Evolutionary conservation across 129 eudicot genomes (phyloP), one percentile per base, ranked within the genome.

Genomic region (Flaveria bidentis): DNA sequence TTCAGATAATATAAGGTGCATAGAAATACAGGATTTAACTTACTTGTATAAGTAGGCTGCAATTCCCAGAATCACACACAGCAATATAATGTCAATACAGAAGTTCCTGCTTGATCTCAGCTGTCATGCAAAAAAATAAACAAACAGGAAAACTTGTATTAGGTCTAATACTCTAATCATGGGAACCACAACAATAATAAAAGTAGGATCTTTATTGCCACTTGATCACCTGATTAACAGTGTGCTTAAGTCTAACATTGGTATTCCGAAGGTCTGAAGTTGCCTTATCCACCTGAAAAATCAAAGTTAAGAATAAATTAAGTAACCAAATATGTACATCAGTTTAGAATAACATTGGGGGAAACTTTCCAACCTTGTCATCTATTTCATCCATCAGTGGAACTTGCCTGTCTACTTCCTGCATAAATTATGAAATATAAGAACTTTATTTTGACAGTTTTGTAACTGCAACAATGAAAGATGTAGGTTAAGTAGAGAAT

Each of bases 11-110:
- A 16, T 45, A 56, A 2, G 50, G 25, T 23, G 70, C 60, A 23
- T 15, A 18, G 66, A 64, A 33, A 17, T 39, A 60, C 51, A 17
- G 28, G 12, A 4, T 4, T 33, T 33, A 26, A 57, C 91, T 88
- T 85, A 91, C 97, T 91, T 91, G 91, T 91, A 91, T 71, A 88
- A 75, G 63, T 91, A 91, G 51, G 91, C 93, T 14, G 97, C 93
- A 62, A 91, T 91, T 57, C 93, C 97, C 56, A 86, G 86, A 78
- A 91, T 88, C 16, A 91, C 68, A 53, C 97, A 91, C 77, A 91
- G 60, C 72, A 91, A 80, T 81, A 88, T 83, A 33, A 91, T 88
- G 68, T 91, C 97, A 23, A 86, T 82, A 75, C 97, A 88, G 80
- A 91, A 86, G 67, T 91, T 91, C 44, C 91, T 80, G 80, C 97